Conservation (phyloP, 2,329 filamentous ascomycete species). For the Curvularia eragrostidis region DNA sequence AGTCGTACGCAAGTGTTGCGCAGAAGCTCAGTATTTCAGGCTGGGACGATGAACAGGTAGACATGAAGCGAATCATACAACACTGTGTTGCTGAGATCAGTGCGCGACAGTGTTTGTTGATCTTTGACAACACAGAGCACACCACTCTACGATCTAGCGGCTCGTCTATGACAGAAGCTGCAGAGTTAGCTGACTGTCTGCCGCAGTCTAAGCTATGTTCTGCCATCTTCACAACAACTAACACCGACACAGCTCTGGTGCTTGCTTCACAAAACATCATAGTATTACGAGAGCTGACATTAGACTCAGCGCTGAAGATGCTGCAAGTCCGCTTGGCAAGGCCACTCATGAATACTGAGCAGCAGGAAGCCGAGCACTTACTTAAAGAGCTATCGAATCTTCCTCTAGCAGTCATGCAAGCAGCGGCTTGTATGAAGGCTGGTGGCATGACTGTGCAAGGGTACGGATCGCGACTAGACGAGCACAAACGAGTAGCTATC, state of each 20-base stretch:
- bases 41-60: conserved; percentile 11
- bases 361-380: conserved; percentile 16
- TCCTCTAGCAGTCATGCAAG: background rate
- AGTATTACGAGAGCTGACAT: too few relatives aligned
- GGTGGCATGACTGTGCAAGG: background rate
- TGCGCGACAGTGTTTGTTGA: conserved; percentile 14
- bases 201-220: background rate
- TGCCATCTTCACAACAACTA: conserved; percentile 11
- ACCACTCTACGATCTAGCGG: conserved; percentile 13
- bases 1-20: conserved; percentile 37
- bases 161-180: conserved; percentile 1
- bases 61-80: conserved; percentile 21
- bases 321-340: conserved; percentile 1
- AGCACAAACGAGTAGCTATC: background rate
- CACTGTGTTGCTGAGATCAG: background rate
- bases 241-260: conserved; percentile 10
- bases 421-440: background rate
- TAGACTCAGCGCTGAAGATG: background rate
- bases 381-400: conserved; percentile 19
- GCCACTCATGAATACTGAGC: conserved; percentile 3
- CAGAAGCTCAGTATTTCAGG: conserved; percentile 38
- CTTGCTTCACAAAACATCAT: conserved; percentile 17
- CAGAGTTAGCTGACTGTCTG: background rate
- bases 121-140: conserved; percentile 36
- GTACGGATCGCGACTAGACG: background rate